phyloP scores from a whole-genome alignment of 2,329 filamentous ascomycete species.

The Pseudopithomyces chartarum region DNA sequence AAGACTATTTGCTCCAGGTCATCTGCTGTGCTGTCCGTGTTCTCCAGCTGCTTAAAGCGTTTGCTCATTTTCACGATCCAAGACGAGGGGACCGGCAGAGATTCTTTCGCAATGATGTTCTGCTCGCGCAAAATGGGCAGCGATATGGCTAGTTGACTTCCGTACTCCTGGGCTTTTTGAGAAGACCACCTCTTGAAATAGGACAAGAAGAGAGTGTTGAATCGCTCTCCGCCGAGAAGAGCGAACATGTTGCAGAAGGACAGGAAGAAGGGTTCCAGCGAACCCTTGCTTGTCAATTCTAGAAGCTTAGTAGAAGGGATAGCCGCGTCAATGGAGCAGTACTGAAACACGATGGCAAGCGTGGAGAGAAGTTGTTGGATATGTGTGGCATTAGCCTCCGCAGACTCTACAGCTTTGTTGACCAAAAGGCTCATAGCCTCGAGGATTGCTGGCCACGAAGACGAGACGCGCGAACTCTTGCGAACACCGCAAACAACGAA shows the following conservation, averaged over 20 bases:
- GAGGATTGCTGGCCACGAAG: slow-evolving; percentile 70
- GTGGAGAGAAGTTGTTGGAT: slow-evolving; percentile 50
- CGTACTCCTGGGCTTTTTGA: slow-evolving; percentile 40
- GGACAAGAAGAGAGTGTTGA: slow-evolving; percentile 76
- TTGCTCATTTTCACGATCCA: slow-evolving; percentile 60
- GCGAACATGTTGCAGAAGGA: slow-evolving; percentile 84
- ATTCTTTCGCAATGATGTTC: slow-evolving; percentile 20
- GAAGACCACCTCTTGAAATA: slow-evolving; percentile 81
- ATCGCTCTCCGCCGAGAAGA: slow-evolving; percentile 73
- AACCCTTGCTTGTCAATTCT: slow-evolving; percentile 66
- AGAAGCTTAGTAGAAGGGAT: slow-evolving; percentile 72
- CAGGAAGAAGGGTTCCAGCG: slow-evolving; percentile 75
- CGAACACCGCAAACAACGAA: slow-evolving; percentile 78
- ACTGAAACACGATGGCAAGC: slow-evolving; percentile 70
- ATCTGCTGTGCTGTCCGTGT: slow-evolving; percentile 2
- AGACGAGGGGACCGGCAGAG: slow-evolving; percentile 27
- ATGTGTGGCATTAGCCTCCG: slow-evolving; percentile 17
- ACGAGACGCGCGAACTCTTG: slow-evolving; percentile 72
- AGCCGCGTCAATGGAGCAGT: slow-evolving; percentile 78
- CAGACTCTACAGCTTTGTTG: slow-evolving; percentile 44
- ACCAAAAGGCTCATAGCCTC: slow-evolving; percentile 45
- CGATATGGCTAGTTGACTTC: slow-evolving; percentile 33
- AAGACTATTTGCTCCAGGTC: slow-evolving; percentile 20
- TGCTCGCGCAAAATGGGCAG: slow-evolving; percentile 35
- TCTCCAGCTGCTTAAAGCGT: slow-evolving; percentile 65